Conservation (phyloP, 2,329 filamentous ascomycete genomes). For the Monosporascus sp. region DNA sequence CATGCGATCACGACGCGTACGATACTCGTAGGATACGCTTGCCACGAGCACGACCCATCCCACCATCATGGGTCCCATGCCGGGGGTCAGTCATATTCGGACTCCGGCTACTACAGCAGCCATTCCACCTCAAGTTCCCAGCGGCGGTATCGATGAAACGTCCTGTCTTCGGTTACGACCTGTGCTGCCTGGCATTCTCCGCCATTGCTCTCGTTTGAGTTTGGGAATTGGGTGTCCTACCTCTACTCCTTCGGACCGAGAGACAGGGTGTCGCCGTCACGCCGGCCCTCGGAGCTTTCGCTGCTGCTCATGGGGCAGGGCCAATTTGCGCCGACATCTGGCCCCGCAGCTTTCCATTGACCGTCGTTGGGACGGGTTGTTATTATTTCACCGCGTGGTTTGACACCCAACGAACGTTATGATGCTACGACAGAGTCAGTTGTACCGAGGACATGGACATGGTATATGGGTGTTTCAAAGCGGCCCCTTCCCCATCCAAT, state of each 20-base stretch:
- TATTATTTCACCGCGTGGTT: conserved; percentile 7
- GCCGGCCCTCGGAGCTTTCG: conserved; percentile 43
- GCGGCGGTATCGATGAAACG: conserved; percentile 43
- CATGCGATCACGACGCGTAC: conserved; percentile 69
- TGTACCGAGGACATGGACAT: conserved; percentile 22
- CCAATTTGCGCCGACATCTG: conserved; percentile 34
- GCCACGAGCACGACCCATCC: conserved; percentile 46
- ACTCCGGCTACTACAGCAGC: conserved; percentile 49
- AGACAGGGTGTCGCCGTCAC: conserved; percentile 24
- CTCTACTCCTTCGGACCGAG: conserved; percentile 41
- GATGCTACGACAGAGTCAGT: conserved; percentile 16
- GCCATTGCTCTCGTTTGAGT: conserved; percentile 36
- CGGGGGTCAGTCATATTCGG: conserved; percentile 40
- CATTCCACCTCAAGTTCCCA: conserved; percentile 38
- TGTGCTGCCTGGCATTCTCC: conserved; percentile 35
- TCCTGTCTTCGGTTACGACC: conserved; percentile 46
- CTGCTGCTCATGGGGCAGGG: conserved; percentile 42
- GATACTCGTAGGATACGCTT: conserved; percentile 79
- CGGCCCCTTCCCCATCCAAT: conserved; percentile 2
- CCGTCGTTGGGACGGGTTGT: conserved; percentile 1
- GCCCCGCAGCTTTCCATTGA: conserved; percentile 22
- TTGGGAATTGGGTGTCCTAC: conserved; percentile 41
- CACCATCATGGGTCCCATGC: conserved; percentile 33
- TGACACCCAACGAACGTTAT: conserved; percentile 8
- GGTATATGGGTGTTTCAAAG: conserved; percentile 7